A percentile compares a stretch with the other conserved stretches of the same genome.
These are phyloP conservation scores for Calonectria pseudoturangicola DNA, from an alignment of 2,329 filamentous ascomycete species.

Conservation along the genomic window DNA sequence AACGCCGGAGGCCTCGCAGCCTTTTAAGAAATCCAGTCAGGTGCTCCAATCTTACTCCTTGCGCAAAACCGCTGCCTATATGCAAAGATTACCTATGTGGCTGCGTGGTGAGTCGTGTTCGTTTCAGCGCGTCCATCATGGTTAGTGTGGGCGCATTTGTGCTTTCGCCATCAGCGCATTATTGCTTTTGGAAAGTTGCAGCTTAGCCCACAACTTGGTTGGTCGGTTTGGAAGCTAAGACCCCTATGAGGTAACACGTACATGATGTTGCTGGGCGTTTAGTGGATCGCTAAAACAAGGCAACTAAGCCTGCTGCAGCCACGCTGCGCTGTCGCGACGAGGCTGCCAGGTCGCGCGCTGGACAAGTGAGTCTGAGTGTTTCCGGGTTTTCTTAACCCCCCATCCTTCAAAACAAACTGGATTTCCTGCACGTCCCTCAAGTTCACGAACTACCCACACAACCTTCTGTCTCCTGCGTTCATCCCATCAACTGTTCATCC, in stretches of 20 bases:
- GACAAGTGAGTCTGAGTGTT: not conserved
- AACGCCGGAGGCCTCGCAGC: not conserved
- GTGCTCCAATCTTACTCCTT: not conserved
- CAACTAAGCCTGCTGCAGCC: not conserved
- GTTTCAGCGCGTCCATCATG: not conserved
- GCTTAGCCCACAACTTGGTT: not conserved
- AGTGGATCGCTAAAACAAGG: not conserved
- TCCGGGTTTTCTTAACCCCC: not conserved
- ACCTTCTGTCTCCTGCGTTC: not conserved
- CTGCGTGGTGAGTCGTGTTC: not conserved
- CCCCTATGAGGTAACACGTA: not conserved
- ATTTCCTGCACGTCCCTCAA: not conserved
- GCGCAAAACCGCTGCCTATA: not conserved
- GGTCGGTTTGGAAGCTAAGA: not conserved
- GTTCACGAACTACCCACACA: not conserved
- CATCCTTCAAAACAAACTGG: not conserved
- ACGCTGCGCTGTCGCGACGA: not conserved
- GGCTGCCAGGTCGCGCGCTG: not conserved
- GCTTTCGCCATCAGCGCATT: not conserved
- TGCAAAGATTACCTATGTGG: not conserved
- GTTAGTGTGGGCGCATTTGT: constrained; percentile 14
- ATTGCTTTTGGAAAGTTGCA: not conserved
- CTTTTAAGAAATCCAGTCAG: not conserved
- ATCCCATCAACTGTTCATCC: not conserved
- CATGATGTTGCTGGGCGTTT: too few relatives aligned